Conservation (phyloP, 805 yeast genomes). For the Lipomyces sp. region DNA sequence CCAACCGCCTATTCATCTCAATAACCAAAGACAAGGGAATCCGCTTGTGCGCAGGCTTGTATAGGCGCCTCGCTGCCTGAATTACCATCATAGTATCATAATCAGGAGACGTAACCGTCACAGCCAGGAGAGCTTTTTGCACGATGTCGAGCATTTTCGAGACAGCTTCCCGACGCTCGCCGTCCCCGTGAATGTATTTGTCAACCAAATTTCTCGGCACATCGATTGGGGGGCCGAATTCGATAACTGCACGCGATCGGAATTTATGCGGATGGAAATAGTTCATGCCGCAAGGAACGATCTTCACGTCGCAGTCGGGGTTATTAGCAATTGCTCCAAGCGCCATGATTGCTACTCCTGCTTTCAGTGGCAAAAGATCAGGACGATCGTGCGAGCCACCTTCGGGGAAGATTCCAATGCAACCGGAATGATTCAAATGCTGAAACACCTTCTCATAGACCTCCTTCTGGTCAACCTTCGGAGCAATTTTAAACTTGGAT, state of each 20-base stretch:
- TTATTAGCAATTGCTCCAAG: conserved; percentile 83
- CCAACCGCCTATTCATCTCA: conserved; percentile 85
- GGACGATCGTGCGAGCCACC: conserved; percentile 98
- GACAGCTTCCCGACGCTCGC: conserved; percentile 69
- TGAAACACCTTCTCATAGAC: conserved; percentile 84
- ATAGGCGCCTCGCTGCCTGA: conserved; percentile 87
- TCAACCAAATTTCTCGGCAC: conserved; percentile 59
- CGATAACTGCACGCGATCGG: conserved; percentile 91
- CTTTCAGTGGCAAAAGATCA: conserved; percentile 84
- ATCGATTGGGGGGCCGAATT: conserved; percentile 84
- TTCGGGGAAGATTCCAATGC: conserved; percentile 93
- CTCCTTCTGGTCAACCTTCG: conserved; percentile 76
- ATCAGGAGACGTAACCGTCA: conserved; percentile 84
- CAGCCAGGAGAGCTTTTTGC: conserved; percentile 71
- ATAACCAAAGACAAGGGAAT: conserved; percentile 80
- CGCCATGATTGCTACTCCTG: conserved; percentile 98
- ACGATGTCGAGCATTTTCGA: conserved; percentile 65
- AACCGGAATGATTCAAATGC: conserved; percentile 74
- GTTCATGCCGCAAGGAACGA: conserved; percentile 97
- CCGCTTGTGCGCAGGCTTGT: conserved; percentile 66
- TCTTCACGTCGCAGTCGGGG: conserved; percentile 72
- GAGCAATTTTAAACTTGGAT: conserved; percentile 66
- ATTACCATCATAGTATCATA: conserved; percentile 85
- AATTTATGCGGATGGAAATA: conserved; percentile 95
- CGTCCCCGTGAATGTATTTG: conserved; percentile 59